Evolutionary conservation across 495 filamentous ascomycete species (phyloP), one percentile per base, ranked within the genome.

Genomic region (Eremomyces bilateralis): DNA sequence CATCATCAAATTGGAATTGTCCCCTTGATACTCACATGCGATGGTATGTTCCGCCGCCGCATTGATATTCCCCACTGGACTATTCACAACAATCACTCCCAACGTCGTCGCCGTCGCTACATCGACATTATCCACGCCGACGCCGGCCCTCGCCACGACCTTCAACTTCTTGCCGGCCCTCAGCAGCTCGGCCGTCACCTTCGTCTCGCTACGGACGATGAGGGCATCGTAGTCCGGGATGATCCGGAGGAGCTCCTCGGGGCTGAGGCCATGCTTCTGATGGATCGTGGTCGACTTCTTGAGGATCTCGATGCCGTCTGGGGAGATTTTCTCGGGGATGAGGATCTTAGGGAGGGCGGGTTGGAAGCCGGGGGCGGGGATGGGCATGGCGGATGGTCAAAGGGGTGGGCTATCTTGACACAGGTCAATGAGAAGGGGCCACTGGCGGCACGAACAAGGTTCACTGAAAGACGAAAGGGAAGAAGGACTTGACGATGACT

Each of bases 121-220:
- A 49, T 79, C 69, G 32, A 80, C 72, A 59, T 80, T 80, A 50
- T 80, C 75, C 8, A 80, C 74, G 3, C 75, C 75, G 1, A 80
- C 75, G 5, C 75, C 75, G 15, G 75, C 75, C 33, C 75, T 56
- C 6, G 75, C 75, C n/a, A 80, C 73, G 3, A 79, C 75, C 43
- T 71, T 67, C 4, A 80, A 53, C 30, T 60, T 67, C 34, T 57
- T 59, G 3, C 60, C 73, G 3, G 71, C 71, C 4, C 48, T 45
- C 3, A 80, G 60, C 0, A 79, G 53, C 12, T 49, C 48, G 1
- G 69, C 61, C 0, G 69, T 76, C 20, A 78, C 73, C 43, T 76
- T 71, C 8, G 73, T 78, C 47, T 80, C 73, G 28, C 71, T 76
- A 2, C 75, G 69, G 13, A 80, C 65, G 18, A 80, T 68, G 17